phyloP scores from a whole-genome alignment of 2,329 filamentous ascomycete species.

The Ophiostoma pallidulum region DNA sequence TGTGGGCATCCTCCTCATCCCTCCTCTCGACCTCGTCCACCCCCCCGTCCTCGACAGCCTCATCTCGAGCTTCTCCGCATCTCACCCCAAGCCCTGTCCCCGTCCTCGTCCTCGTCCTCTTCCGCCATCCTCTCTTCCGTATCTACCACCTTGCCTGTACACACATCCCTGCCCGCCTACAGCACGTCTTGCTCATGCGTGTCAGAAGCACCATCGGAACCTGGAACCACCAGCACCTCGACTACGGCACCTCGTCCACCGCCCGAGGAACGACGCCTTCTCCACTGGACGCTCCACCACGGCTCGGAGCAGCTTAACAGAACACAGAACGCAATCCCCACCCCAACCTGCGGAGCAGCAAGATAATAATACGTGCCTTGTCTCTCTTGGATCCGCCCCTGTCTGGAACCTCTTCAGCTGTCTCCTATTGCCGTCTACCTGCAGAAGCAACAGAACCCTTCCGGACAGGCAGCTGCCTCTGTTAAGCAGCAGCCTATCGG shows the following conservation, averaged over 20 bases:
- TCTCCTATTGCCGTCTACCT: conserved; percentile 2
- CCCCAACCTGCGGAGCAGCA: background rate
- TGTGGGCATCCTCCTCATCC: background rate
- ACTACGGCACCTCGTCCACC: background rate
- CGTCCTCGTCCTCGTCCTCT: background rate
- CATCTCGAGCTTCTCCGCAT: background rate
- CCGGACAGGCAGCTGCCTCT: background rate
- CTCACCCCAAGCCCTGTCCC: background rate
- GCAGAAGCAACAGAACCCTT: background rate
- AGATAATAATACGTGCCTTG: background rate
- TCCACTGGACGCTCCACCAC: conserved; percentile 8
- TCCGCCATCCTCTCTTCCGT: background rate
- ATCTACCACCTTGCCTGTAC: background rate
- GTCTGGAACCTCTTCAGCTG: background rate
- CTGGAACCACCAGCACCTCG: no score
- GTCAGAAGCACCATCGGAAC: no score
- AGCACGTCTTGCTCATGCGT: no score
- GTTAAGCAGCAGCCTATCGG: conserved; percentile 14
- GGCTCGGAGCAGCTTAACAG: conserved; percentile 5
- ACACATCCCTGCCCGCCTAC: background rate
- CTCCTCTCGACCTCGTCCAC: background rate
- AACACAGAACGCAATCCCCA: background rate
- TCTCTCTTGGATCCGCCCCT: background rate
- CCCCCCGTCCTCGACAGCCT: background rate
- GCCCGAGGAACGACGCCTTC: conserved; percentile 1